Percentiles rank a stretch among this genome's conserved stretches.
Evolutionary conservation across 305 asterid species (phyloP).

Genomic region (Fraxinus nigra): DNA sequence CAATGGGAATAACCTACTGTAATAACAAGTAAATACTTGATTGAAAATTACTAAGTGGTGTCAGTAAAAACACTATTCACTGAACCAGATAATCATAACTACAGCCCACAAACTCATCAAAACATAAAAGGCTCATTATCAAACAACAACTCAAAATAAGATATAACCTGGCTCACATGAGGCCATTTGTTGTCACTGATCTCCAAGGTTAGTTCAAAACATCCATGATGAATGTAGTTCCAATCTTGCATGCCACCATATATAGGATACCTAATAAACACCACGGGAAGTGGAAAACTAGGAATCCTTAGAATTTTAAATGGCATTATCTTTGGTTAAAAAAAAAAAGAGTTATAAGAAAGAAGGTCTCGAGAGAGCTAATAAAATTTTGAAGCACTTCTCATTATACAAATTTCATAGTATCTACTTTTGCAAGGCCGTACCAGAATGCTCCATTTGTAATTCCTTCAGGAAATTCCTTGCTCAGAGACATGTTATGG

Average conservation of each 20-base stretch:
- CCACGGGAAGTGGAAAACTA: conserved; percentile 16
- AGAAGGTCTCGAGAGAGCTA: neutral
- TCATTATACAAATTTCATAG: conserved; percentile 12
- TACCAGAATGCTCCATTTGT: conserved; percentile 95
- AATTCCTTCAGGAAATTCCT: conserved; percentile 86
- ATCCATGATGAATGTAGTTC: conserved; percentile 73
- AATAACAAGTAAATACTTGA: neutral
- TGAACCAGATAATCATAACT: neutral
- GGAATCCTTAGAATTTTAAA: neutral
- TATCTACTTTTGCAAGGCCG: conserved; percentile 23
- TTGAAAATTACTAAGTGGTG: neutral
- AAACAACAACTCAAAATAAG: conserved; percentile 20
- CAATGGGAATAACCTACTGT: neutral
- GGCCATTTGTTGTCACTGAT: conserved; percentile 98
- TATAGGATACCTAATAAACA: conserved; percentile 79
- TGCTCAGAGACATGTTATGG: conserved; percentile 85
- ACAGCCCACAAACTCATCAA: neutral
- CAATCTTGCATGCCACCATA: conserved; percentile 99
- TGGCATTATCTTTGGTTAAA: neutral
- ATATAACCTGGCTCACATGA: conserved; percentile 67
- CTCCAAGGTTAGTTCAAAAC: conserved; percentile 93
- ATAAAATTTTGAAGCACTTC: conserved; percentile 21
- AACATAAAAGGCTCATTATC: neutral
- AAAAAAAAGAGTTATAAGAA: neutral
- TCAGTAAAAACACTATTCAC: neutral